Base-by-base conservation (phyloP, 495 filamentous ascomycete species). In the Penicillium nucicola region DNA sequence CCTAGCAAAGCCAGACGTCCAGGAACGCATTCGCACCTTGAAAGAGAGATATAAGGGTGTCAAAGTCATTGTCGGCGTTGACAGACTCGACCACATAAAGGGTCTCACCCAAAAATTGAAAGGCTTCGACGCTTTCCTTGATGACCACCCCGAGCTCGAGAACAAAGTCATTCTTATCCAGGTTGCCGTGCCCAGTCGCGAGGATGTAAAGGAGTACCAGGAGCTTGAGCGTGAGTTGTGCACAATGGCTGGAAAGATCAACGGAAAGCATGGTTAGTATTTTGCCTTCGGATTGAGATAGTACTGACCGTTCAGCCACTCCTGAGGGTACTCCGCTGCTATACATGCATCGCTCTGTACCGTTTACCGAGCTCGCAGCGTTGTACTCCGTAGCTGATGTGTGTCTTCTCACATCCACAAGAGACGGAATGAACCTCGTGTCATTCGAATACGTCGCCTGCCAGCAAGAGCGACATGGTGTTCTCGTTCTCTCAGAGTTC, bases 381-480 rank as follows among this genome's bases (percentile, higher is more conserved):
- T 72, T 97, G 2, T 97, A 97, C 58, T 87, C 89, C 23, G 80
- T 96, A 32, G 89, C 88, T 10, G 92, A 96, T 64, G 87, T 87
- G 36, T 97, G 92, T 61, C 77, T 97, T 5, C 86, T 96, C 41
- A 88, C 87, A 12, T 96, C 90, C 0, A 95, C 87, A 1, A 80
- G 92, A n/a, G 92, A 96, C 61, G 92, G 92, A 50, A 96, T 97
- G 92, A 97, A 97, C 63, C 81, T 96, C 9, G 92, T 97, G 19
- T 90, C 88, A 18, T 96, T 91, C 70, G 92, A 97, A 68, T 97
- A 96, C 69, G 90, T 96, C 41, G 92, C 92, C 2, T 90, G 86
- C 28, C 92, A 96, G 61, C 74, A 86, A 51, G 78, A 91, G 53
- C 80, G 85, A 9, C 86, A 95, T 60, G 92, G 92, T 6, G 86